Conservation (phyloP, 2,329 filamentous ascomycete species). For the Alternaria sp. region DNA sequence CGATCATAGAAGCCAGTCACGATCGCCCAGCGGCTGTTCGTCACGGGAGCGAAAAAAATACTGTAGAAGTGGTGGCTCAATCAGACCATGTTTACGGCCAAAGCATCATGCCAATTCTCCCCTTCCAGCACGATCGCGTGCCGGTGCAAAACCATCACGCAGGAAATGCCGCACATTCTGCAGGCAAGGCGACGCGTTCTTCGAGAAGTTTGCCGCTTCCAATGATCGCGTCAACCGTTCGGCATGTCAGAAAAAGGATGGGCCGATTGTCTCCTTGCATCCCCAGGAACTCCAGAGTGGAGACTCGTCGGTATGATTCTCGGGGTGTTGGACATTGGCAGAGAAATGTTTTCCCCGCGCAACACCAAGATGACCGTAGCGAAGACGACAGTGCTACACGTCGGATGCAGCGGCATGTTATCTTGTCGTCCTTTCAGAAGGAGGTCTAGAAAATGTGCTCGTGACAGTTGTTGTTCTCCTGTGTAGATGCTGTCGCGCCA, state of each 20-base stretch:
- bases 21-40: not conserved
- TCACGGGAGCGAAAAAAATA: not conserved
- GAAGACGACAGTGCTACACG: not conserved
- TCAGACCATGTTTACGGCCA: not conserved
- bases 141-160: not conserved
- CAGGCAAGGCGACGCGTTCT: not conserved
- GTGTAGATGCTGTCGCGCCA: not conserved
- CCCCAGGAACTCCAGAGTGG: slow-evolving; percentile 3
- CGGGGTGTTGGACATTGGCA: not conserved
- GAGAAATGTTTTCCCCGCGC: not conserved
- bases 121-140: not conserved
- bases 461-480: slow-evolving; percentile 1
- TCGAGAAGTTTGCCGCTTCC: not conserved
- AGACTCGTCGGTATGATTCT: slow-evolving; percentile 4
- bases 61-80: not conserved
- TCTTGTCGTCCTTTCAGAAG: not conserved
- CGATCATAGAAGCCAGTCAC: not conserved
- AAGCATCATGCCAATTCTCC: not conserved
- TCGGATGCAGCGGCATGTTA: slow-evolving; percentile 7
- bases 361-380: not conserved
- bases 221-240: not conserved
- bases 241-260: slow-evolving; percentile 22
- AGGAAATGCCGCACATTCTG: not conserved
- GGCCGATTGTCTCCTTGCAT: slow-evolving; percentile 4
- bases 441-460: not conserved